Evolutionary conservation across 805 yeast species (phyloP).

Genomic region (Candida verbasci): DNA sequence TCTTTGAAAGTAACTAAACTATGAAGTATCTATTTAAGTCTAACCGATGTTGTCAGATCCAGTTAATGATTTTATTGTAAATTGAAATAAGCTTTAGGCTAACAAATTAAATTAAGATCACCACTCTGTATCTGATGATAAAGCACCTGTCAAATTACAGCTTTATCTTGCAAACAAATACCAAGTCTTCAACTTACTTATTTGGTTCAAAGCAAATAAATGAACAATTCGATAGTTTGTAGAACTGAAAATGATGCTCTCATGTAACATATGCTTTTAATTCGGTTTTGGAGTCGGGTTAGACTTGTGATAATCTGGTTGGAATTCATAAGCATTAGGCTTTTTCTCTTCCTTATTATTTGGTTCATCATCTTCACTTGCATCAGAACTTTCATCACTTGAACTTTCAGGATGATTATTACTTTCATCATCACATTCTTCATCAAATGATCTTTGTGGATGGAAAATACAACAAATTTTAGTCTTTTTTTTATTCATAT

Average conservation of each 20-base stretch:
- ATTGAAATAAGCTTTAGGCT: too few relatives aligned
- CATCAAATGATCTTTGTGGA: conserved; percentile 38
- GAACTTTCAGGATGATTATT: conserved; percentile 34
- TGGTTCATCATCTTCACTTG: conserved; percentile 28
- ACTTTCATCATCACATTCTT: conserved; percentile 7
- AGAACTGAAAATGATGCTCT: not conserved
- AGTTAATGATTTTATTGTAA: too few relatives aligned
- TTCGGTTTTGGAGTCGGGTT: not conserved
- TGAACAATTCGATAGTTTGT: too few relatives aligned
- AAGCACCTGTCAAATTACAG: too few relatives aligned
- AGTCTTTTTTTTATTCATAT: conserved; percentile 82
- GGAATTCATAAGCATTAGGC: conserved; percentile 87
- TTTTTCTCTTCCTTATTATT: conserved; percentile 13
- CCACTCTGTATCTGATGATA: too few relatives aligned
- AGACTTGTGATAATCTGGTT: conserved; percentile 75
- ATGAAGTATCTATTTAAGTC: too few relatives aligned
- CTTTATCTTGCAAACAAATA: too few relatives aligned
- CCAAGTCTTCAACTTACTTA: too few relatives aligned
- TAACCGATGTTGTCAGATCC: too few relatives aligned
- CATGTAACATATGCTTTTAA: not conserved
- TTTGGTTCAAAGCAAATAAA: too few relatives aligned
- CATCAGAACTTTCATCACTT: conserved; percentile 41
- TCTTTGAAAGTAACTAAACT: too few relatives aligned
- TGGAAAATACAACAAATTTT: conserved; percentile 88
- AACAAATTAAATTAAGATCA: too few relatives aligned